Base-by-base conservation (phyloP, 2,329 filamentous ascomycete species). In the Plenodomus biglobosus region DNA sequence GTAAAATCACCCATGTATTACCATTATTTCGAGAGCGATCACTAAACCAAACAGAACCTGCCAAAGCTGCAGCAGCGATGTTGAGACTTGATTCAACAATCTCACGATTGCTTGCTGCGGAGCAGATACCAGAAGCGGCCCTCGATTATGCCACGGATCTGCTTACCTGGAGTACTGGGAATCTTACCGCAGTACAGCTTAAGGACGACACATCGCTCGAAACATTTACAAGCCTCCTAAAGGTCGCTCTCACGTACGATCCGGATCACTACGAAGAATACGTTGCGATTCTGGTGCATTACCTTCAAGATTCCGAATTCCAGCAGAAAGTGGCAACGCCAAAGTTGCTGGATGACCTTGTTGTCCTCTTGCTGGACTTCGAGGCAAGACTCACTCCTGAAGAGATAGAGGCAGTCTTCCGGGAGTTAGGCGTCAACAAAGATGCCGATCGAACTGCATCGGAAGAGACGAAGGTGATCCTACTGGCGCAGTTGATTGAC, bases 241-340 rank as follows among this genome's bases (percentile, higher is more conserved):
- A 62, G 24, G 53, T 64, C 5, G 48, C 64, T 7, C 46, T 65
- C n/a, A 44, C 59, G 18, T 64, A 64, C 39, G 64, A 70, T 24
- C 65, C 68, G 53, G 69, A 72, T n/a, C 61, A 69, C n/a, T 65
- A 65, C 34, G 53, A 63, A 3, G 66, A 69, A 16, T 69, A 66
- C 24, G 44, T 69, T 16, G 59, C 68, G 1, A 64, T 71, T 5
- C 48, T 66, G 17, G 58, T 64, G 10, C 65, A 70, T 42, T 71
- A 72, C 42, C 55, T 72, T 2, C 67, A 71, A 44, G 67, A 71
- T 32, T 52, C 59, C 2, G 64, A 64, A 11, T 68, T 73, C 19
- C 69, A 72, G 44, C 54, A 62, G 42, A 65, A 64, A 24, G 53
- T 65, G n/a, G 60, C 62, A n/a, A 59, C 50, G 6, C 61, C 67